phyloP scores from a whole-genome alignment of 1,284 basidiomycete species.

The Apiotrichum gamsii region DNA sequence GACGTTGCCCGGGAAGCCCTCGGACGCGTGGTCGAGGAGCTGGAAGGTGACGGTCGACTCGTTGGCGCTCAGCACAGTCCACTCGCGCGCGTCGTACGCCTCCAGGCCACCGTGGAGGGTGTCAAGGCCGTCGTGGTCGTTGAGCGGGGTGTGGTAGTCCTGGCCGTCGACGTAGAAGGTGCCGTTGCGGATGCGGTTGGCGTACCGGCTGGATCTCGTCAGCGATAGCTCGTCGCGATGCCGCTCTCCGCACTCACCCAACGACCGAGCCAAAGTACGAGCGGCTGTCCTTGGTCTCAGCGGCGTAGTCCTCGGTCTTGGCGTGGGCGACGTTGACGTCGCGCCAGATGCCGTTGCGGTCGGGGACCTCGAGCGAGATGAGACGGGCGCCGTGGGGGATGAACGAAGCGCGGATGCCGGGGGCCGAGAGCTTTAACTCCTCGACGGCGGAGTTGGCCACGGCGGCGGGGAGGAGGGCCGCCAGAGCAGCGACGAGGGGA shows the following conservation, averaged over 20 bases:
- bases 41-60: constrained; percentile 13
- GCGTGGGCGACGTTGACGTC: constrained; percentile 34
- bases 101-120: constrained; percentile 21
- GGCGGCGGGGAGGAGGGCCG: neutral
- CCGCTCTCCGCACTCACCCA: constrained; percentile 19
- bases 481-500: too few relatives aligned
- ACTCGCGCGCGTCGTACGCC: constrained; percentile 23
- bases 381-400: constrained; percentile 32
- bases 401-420: constrained; percentile 34
- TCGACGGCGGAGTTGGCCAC: constrained; percentile 8
- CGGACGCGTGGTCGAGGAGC: constrained; percentile 18
- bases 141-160: constrained; percentile 20
- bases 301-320: constrained; percentile 13
- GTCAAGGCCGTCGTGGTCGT: constrained; percentile 31
- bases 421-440: constrained; percentile 21
- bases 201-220: constrained; percentile 20
- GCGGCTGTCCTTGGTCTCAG: constrained; percentile 22
- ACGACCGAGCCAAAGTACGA: constrained; percentile 32
- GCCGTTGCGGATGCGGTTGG: constrained; percentile 35
- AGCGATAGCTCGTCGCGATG: neutral
- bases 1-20: constrained; percentile 33
- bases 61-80: constrained; percentile 12
- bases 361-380: constrained; percentile 28
- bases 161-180: constrained; percentile 24
- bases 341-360: constrained; percentile 17